phyloP scores from a whole-genome alignment of 2,329 filamentous ascomycete genomes.

The Fusarium tricinctum region DNA sequence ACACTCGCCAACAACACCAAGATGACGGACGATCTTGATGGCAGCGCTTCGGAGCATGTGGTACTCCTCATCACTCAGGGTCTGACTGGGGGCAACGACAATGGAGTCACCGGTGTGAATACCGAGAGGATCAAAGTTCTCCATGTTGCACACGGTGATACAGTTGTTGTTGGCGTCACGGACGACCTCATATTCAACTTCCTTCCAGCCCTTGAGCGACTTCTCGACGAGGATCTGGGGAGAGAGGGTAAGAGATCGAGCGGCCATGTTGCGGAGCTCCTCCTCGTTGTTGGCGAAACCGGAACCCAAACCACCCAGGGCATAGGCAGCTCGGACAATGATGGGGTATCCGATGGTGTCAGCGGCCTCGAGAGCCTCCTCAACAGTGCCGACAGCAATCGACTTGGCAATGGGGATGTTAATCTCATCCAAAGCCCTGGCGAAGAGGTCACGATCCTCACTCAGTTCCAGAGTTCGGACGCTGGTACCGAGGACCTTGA shows the following conservation, averaged over 20 bases:
- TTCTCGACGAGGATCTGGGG: conserved; percentile 99
- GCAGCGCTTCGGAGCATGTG: conserved; percentile 98
- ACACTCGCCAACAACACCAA: conserved; percentile 97
- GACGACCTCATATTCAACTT: conserved; percentile 98
- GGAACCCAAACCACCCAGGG: conserved; percentile 93
- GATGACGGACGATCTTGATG: conserved; percentile 97
- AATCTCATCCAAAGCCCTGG: conserved; percentile 96
- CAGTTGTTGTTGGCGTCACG: conserved; percentile 98
- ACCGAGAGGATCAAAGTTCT: conserved; percentile 95
- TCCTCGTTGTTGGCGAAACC: conserved; percentile 96
- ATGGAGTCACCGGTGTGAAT: conserved; percentile 99
- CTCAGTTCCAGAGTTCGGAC: conserved; percentile 94
- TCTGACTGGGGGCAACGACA: conserved; percentile 96
- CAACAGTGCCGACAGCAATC: conserved; percentile 90
- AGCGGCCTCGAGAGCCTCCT: conserved; percentile 91
- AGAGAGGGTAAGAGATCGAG: conserved; percentile 90
- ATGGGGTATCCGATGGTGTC: conserved; percentile 93
- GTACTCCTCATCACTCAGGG: conserved; percentile 97
- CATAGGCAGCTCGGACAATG: conserved; percentile 97
- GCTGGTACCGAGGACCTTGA: conserved; percentile 95
- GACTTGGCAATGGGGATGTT: conserved; percentile 97
- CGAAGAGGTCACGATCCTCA: conserved; percentile 96
- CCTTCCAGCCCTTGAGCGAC: conserved; percentile 99
- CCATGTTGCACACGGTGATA: conserved; percentile 90
- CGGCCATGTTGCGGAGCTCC: conserved; percentile 93